Base-by-base conservation (phyloP, 2,329 filamentous ascomycete species). In the Geosmithia morbida region DNA sequence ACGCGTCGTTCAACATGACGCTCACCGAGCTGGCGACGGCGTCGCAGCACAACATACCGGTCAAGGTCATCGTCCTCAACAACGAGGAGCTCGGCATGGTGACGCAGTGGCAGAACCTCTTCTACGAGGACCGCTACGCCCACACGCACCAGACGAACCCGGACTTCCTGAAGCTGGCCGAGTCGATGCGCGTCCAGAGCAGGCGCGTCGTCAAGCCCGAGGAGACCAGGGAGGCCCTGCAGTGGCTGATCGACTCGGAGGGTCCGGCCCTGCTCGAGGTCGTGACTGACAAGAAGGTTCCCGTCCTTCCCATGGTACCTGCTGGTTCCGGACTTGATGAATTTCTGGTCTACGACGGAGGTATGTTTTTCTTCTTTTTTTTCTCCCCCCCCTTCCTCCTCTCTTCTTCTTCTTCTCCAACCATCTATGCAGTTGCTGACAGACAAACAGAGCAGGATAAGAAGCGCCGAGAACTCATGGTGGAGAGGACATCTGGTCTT, bases 81-180 rank as follows among this genome's bases (percentile, higher is more conserved):
- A 98, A 85, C 90, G 67, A 95, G 92, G 71, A 97, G 67, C 90
- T 96, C 68, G 90, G 90, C 47, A 97, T 97, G 90, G 89, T 97
- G 42, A 96, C 89, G 1, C 90, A 96, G 69, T 97, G 90, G 90
- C 90, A 97, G 68, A 89, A 87, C 57, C 79, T 97, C 54, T 97
- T 97, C 70, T 97, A 94, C 70, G 85, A 95, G 65, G 88, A 96
- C 61, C 81, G 90, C 56, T 97, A 81, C 57, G 76, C 87, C 37
- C 89, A 95, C 64, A 96, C 90, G 0, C 90, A 97, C 65, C 89
- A 95, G 69, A 75, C 79, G 61, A 97, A 97, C 66, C 88, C 90
- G n/a, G 81, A 96, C 63, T 97, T 97, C 62, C 81, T 94, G 62
- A 94, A 94, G 50, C 73, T 97, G 44, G 80, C 87, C 33, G 86